phyloP scores from a whole-genome alignment of 2,329 filamentous ascomycete species.

The Pyrenochaeta sp. region DNA sequence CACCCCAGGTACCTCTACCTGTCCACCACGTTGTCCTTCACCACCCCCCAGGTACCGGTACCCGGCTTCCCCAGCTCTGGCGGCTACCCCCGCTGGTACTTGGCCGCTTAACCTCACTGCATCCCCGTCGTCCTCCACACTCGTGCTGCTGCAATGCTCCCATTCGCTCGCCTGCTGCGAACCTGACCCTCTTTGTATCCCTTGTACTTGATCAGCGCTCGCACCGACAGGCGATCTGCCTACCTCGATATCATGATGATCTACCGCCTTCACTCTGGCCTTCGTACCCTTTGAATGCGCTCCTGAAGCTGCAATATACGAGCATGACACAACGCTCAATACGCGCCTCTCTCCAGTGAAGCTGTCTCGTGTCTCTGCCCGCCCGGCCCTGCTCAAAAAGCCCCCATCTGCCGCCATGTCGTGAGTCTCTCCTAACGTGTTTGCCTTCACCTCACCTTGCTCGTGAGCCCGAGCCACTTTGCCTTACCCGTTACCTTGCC shows the following conservation, averaged over 20 bases:
- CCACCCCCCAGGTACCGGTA: conserved; percentile 35
- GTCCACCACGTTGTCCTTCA: conserved; percentile 8
- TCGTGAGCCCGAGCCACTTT: conserved; percentile 7
- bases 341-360: conserved; percentile 39
- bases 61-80: conserved; percentile 20
- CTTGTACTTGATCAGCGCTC: conserved; percentile 51
- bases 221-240: conserved; percentile 42
- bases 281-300: conserved; percentile 40
- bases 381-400: conserved; percentile 26
- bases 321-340: conserved; percentile 44
- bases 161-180: conserved; percentile 45
- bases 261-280: conserved; percentile 40
- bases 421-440: conserved; percentile 43
- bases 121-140: conserved; percentile 43
- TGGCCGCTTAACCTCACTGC: conserved; percentile 38
- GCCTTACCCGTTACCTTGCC: conserved; percentile 8
- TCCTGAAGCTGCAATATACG: conserved; percentile 37
- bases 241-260: conserved; percentile 50
- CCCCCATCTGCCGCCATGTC: conserved; percentile 43
- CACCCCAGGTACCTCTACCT: conserved; percentile 40
- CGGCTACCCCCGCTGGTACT: conserved; percentile 38
- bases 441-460: conserved; percentile 15
- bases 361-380: conserved; percentile 32
- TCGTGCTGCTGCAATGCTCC: conserved; percentile 31
- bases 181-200: conserved; percentile 48